These are phyloP conservation scores for Aspergillus thermomutatus DNA, from an alignment of 2,329 filamentous ascomycete genomes.

Conservation along the genomic window DNA sequence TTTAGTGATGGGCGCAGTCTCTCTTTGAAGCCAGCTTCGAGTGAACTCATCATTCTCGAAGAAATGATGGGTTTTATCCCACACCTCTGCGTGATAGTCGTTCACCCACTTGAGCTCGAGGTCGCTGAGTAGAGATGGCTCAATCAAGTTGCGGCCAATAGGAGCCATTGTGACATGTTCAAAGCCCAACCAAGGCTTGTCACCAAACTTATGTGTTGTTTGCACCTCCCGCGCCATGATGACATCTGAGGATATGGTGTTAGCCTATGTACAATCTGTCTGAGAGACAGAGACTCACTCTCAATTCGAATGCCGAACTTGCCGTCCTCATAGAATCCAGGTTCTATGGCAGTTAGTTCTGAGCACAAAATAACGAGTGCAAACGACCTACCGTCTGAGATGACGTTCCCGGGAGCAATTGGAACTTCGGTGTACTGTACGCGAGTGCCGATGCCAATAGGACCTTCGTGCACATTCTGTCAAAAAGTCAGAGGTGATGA, in stretches of 20 bases:
- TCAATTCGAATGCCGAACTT: slow-evolving; percentile 94
- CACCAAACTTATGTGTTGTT: slow-evolving; percentile 83
- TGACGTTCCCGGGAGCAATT: slow-evolving; percentile 85
- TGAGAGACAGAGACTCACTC: slow-evolving; percentile 46
- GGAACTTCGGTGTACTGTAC: slow-evolving; percentile 89
- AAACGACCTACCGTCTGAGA: slow-evolving; percentile 64
- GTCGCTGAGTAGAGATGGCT: slow-evolving; percentile 66
- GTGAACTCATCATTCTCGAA: slow-evolving; percentile 72
- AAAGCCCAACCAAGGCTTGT: slow-evolving; percentile 91
- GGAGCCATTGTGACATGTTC: slow-evolving; percentile 98
- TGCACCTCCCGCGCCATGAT: slow-evolving; percentile 86
- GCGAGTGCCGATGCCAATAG: slow-evolving; percentile 90
- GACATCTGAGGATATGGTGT: slow-evolving; percentile 54
- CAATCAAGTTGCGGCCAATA: slow-evolving; percentile 85
- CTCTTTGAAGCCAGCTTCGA: slow-evolving; percentile 76
- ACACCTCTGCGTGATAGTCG: slow-evolving; percentile 75
- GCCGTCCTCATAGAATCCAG: slow-evolving; percentile 95
- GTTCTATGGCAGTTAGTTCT: slow-evolving; percentile 53
- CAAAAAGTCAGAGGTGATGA: slow-evolving; percentile 14
- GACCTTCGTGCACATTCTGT: slow-evolving; percentile 89
- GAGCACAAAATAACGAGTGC: not conserved
- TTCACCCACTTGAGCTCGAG: slow-evolving; percentile 85
- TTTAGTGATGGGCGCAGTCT: slow-evolving; percentile 66
- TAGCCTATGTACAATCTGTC: slow-evolving; percentile 1
- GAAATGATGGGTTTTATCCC: slow-evolving; percentile 73